These are phyloP conservation scores for Asterophora lycoperdoides DNA, from an alignment of 768 basidiomycete species.

Conservation along the genomic window DNA sequence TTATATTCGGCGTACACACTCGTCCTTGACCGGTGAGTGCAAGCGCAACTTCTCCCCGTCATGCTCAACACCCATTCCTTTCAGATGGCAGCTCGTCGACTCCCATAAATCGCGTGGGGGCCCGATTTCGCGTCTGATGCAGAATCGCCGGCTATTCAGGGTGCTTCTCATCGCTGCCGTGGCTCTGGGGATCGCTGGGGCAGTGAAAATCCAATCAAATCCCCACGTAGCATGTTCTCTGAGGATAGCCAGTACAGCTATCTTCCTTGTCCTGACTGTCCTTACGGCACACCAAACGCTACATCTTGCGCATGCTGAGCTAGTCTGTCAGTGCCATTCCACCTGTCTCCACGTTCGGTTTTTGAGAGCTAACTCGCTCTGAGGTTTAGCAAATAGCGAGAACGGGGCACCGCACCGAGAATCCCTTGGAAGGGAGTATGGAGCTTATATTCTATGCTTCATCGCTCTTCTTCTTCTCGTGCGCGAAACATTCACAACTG, in stretches of 20 bases:
- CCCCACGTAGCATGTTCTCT: slow-evolving; percentile 21
- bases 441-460: slow-evolving; percentile 25
- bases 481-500: slow-evolving; percentile 34
- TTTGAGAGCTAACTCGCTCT: no score
- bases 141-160: slow-evolving; percentile 30
- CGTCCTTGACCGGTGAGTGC: slow-evolving; percentile 36
- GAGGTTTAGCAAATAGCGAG: no score
- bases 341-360: no score
- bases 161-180: slow-evolving; percentile 26
- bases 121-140: slow-evolving; percentile 19
- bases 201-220: slow-evolving; percentile 15
- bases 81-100: slow-evolving; percentile 20
- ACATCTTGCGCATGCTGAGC: slow-evolving; percentile 17
- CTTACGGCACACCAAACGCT: slow-evolving; percentile 30
- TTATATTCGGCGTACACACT: slow-evolving; percentile 39
- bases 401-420: background rate
- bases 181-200: slow-evolving; percentile 30
- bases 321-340: slow-evolving; percentile 15
- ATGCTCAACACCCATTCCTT: background rate
- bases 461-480: slow-evolving; percentile 35
- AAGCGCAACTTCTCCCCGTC: background rate
- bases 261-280: slow-evolving; percentile 36
- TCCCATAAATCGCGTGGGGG: no score
- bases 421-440: slow-evolving; percentile 26
- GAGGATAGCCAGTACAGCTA: slow-evolving; percentile 28